These are phyloP conservation scores for Phoma sp. DNA, from an alignment of 2,329 filamentous ascomycete species.

Conservation along the genomic window DNA sequence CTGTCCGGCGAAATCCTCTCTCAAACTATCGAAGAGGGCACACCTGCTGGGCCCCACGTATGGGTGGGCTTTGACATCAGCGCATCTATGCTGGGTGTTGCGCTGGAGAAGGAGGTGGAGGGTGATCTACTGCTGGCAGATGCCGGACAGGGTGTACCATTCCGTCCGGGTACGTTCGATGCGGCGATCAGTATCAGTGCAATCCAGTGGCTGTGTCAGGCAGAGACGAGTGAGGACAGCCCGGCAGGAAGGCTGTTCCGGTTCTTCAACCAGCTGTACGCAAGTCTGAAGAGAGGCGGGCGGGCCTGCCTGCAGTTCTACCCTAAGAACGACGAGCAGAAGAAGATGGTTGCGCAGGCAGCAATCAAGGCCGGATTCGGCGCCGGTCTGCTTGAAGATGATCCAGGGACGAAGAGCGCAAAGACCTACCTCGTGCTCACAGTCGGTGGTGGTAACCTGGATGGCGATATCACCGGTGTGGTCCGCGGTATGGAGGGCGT, in stretches of 20 bases:
- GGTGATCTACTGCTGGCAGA: conserved; percentile 94
- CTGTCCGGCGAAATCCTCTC: conserved; percentile 94
- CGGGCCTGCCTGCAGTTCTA: conserved; percentile 97
- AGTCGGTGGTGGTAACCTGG: conserved; percentile 72
- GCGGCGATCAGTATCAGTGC: conserved; percentile 94
- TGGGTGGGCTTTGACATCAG: conserved; percentile 99
- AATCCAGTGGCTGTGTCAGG: conserved; percentile 98
- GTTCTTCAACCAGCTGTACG: conserved; percentile 94
- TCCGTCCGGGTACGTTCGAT: conserved; percentile 90
- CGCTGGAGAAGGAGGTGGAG: conserved; percentile 87
- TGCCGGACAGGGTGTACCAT: conserved; percentile 93
- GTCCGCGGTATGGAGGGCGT: conserved; percentile 89
- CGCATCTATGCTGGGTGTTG: conserved; percentile 94
- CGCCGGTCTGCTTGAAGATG: conserved; percentile 92
- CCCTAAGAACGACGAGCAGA: conserved; percentile 90
- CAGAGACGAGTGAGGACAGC: conserved; percentile 83
- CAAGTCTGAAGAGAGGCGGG: conserved; percentile 79
- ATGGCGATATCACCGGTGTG: conserved; percentile 83
- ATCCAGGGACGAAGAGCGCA: conserved; percentile 92
- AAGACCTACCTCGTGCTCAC: conserved; percentile 97
- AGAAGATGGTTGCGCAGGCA: conserved; percentile 88
- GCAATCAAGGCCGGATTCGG: conserved; percentile 95
- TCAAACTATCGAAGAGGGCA: conserved; percentile 66
- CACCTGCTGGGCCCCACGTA: conserved; percentile 76
- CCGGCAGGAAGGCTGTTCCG: conserved; percentile 77